These are phyloP conservation scores for Cladophialophora psammophila DNA, from an alignment of 2,329 filamentous ascomycete genomes.

Conservation along the genomic window DNA sequence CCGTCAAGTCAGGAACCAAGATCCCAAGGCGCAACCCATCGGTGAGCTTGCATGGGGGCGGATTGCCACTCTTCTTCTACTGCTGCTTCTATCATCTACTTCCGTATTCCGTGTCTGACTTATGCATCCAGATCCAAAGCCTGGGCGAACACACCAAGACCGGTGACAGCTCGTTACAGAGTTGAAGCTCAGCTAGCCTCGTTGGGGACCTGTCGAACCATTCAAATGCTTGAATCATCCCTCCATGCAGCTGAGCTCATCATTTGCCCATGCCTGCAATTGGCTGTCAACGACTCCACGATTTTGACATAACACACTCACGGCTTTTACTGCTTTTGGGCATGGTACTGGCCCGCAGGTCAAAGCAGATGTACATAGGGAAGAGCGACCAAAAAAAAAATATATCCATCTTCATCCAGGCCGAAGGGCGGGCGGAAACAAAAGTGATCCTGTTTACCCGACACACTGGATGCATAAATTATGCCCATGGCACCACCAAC, in stretches of 20 bases:
- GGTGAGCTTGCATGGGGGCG: constrained; percentile 1
- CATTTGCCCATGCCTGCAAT: constrained; percentile 3
- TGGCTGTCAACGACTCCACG: constrained; percentile 1
- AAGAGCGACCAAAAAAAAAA: not conserved
- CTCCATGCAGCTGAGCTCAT: constrained; percentile 24
- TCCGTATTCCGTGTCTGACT: constrained; percentile 3
- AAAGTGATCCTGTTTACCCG: not conserved
- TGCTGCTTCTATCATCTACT: not conserved
- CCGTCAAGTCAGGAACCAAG: not conserved
- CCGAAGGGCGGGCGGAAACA: not conserved
- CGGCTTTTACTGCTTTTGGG: constrained; percentile 17
- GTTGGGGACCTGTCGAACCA: constrained; percentile 9
- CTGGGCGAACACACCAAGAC: not conserved
- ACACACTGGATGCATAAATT: constrained; percentile 12
- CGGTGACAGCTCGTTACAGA: not conserved
- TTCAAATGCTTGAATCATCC: constrained; percentile 6
- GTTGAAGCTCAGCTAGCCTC: constrained; percentile 14
- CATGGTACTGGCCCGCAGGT: not conserved
- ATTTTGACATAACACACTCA: constrained; percentile 13
- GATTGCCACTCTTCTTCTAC: not conserved
- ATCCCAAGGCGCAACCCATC: not conserved
- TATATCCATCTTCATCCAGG: not conserved
- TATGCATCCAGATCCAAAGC: not conserved
- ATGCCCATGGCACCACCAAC: not conserved
- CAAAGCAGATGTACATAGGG: not conserved